These are phyloP conservation scores for Patellifolia procumbens DNA, from an alignment of 179 eudicot genomes.

Conservation along the genomic window DNA sequence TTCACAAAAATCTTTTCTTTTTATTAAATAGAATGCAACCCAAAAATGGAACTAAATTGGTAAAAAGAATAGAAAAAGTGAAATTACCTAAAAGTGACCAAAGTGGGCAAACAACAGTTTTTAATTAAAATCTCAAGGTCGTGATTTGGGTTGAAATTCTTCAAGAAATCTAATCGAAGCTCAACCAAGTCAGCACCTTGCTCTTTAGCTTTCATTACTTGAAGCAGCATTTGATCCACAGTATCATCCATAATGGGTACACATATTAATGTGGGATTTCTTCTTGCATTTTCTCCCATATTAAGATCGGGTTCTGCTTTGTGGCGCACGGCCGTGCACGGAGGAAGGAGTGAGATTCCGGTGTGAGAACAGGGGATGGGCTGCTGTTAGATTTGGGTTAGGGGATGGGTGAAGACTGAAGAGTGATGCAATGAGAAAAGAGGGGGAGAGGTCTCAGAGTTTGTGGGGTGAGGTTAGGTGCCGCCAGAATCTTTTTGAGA, in stretches of 20 bases:
- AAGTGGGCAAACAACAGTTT: slow-evolving; percentile 66
- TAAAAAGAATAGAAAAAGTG: background rate
- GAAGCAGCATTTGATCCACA: slow-evolving; percentile 52
- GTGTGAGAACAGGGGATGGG: too few species aligned
- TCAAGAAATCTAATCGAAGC: slow-evolving; percentile 76
- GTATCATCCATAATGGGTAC: slow-evolving; percentile 80
- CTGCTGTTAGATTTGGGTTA: too few species aligned
- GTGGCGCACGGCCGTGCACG: too few species aligned
- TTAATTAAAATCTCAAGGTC: slow-evolving; percentile 53
- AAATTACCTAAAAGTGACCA: slow-evolving; percentile 75
- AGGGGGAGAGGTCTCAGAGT: too few species aligned
- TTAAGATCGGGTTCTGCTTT: background rate
- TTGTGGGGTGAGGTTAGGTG: too few species aligned
- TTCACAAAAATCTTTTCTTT: background rate
- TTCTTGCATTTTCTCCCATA: background rate
- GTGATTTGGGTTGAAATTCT: slow-evolving; percentile 41
- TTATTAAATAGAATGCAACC: background rate
- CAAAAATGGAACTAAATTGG: background rate
- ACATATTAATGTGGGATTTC: slow-evolving; percentile 59
- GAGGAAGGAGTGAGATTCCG: too few species aligned
- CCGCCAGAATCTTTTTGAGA: too few species aligned
- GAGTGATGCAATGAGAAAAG: too few species aligned
- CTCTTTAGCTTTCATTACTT: slow-evolving; percentile 51
- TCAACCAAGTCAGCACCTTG: slow-evolving; percentile 91
- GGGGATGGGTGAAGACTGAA: too few species aligned